phyloP scores from a whole-genome alignment of 495 filamentous ascomycete genomes.

The Aspergillus haitiensis region DNA sequence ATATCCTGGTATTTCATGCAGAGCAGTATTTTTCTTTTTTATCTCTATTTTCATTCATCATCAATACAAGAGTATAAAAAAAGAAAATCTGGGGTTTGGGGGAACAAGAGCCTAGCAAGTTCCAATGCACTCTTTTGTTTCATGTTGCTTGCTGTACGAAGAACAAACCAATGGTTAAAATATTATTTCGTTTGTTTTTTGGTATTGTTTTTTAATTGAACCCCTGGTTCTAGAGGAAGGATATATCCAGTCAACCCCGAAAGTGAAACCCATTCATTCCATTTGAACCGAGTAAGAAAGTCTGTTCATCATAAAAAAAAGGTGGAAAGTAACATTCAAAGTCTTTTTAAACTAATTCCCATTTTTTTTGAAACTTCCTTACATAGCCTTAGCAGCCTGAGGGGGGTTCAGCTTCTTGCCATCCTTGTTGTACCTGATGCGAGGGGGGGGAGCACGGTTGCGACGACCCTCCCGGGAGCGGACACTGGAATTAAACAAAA shows the following conservation, averaged over 20 bases:
- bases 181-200: constrained; percentile 20
- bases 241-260: constrained; percentile 24
- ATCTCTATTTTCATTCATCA: constrained; percentile 3
- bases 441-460: constrained; percentile 96
- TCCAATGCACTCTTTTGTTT: neutral
- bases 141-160: neutral
- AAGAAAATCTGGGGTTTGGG: neutral
- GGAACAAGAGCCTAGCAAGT: too few relatives aligned
- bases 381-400: constrained; percentile 69
- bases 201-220: constrained; percentile 13
- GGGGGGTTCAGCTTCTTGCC: constrained; percentile 99
- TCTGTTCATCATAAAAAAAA: constrained; percentile 23
- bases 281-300: constrained; percentile 27
- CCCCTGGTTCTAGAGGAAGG: constrained; percentile 5
- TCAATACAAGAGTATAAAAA: neutral
- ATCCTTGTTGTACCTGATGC: constrained; percentile 99
- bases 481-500: constrained; percentile 62
- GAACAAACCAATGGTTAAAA: neutral
- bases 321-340: constrained; percentile 30
- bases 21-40: neutral
- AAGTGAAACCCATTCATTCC: constrained; percentile 33
- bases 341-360: constrained; percentile 35
- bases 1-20: too few relatives aligned
- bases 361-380: constrained; percentile 47
- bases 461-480: constrained; percentile 95